Evolutionary conservation across 352 stramenopile genomes (phyloP), one percentile per base, ranked within the genome.

Genomic region (Phytophthora crassamura): DNA sequence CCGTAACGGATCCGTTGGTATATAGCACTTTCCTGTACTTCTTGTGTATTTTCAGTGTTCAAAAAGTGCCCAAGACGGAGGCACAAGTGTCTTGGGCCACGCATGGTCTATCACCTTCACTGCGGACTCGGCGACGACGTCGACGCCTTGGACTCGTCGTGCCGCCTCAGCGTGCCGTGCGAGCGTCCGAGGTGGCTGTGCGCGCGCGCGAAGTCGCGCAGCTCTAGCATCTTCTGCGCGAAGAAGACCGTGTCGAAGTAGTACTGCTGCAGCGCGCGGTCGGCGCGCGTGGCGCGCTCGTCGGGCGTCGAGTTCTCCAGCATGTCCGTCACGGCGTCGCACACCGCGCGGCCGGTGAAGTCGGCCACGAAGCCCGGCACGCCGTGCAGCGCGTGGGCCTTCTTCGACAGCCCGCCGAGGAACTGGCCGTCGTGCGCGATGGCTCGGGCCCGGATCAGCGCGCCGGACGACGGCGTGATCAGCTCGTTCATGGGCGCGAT

Each of bases 211-310:
- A 73, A 77, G 22, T 72, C 60, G 7, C 73, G 76, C 22, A 91
- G 60, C 46, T 81, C 57, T 34, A 69, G 53, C 80, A 90, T 90
- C 10, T 77, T 78, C 4, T 74, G 65, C 12, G 71, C 68, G 45
- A 92, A 90, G 59, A 89, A 89, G 42, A 84, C 70, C 25, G 75
- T 84, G 68, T 92, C 75, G 35, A 75, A 80, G 45, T 86, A 78
- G 57, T 88, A 89, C 55, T 86, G 80, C 59, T 89, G 76, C 38
- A 73, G 66, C 2, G 78, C 79, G 12, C 62, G 64, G 10, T 72
- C 36, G 1, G 80, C 82, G 5, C 64, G 60, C 2, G 43, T 46
- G 22, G 69, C 59, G 8, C 75, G 77, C 42, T 88, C 72, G 20
- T 65, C 41, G 0, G 68, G 56, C 11, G 59, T 64, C 35, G 78